Evolutionary conservation across 306 rosid genomes (phyloP), one percentile per base, ranked within the genome.

Genomic region (Lathyrus aphaca): DNA sequence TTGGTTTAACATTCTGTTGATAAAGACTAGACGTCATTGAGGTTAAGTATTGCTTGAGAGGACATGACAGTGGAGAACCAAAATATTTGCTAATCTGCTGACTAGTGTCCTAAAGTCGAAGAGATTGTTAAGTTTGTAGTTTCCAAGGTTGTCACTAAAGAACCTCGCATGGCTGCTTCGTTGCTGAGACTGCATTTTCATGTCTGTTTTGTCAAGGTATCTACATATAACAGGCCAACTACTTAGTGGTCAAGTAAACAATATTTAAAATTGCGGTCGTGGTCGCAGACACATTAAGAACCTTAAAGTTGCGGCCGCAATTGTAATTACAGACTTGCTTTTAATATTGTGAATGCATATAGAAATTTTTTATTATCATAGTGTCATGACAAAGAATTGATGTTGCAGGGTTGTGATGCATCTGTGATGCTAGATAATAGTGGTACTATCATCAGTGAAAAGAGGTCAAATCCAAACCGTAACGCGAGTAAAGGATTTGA

Each of bases 161-260:
- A 94, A 8, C 75, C 91, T 11, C 96, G 97, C 46, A 88, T 83
- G 85, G 92, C 97, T 46, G 99, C 99, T n/a, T n/a, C n/a, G n/a
- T n/a, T n/a, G n/a, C n/a, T n/a, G n/a, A n/a, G n/a, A n/a, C n/a
- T n/a, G n/a, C n/a, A n/a, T n/a, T n/a, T n/a, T n/a, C n/a, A n/a
- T n/a, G n/a, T n/a, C n/a, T n/a, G n/a, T n/a, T n/a, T n/a, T n/a
- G n/a, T n/a, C n/a, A n/a, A n/a, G n/a, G n/a, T n/a, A n/a, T n/a
- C n/a, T n/a, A n/a, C n/a, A n/a, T n/a, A n/a, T n/a, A n/a, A n/a
- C n/a, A n/a, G n/a, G n/a, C n/a, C n/a, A n/a, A n/a, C n/a, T n/a
- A n/a, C n/a, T n/a, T n/a, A n/a, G n/a, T n/a, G n/a, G n/a, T n/a
- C n/a, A n/a, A n/a, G n/a, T n/a, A n/a, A n/a, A n/a, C n/a, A n/a